Evolutionary conservation across 257 asterid genomes (phyloP), one percentile per base, ranked within the genome.

Genomic region (Forsythia viridissima): DNA sequence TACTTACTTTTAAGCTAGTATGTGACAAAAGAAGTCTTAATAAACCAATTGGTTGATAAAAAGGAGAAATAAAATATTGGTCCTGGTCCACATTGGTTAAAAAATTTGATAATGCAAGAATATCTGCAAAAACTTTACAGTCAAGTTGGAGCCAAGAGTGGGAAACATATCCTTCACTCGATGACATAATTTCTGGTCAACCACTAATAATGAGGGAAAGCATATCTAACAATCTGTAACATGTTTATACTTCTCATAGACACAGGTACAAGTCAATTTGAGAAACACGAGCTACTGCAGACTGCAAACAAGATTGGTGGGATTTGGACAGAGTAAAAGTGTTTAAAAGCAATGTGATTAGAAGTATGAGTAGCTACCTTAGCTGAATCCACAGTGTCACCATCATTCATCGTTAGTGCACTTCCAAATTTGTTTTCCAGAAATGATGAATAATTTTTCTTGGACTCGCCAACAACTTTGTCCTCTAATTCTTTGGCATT

Each of bases 381-480:
- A 72, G 79, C 34, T 30, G 34, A 30, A 30, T 30, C 34, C 34
- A 30, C 73, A 52, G 83, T 73, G 81, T 78, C 75, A 73, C 80
- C 80, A 65, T 72, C 88, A 73, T 79, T 84, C 48, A 80, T 38
- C 43, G 95, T 67, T 74, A 85, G 72, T 48, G 92, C 81, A 85
- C 88, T 86, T 89, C 94, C 38, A 91, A 81, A n/a, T 88, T 85
- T 67, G 96, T 30, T 30, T 30, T 30, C 34, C 34, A 30, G 34
- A 30, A 30, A 89, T 61, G 87, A 75, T 44, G 96, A 80, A 30
- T 80, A 76, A 57, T 76, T 88, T 77, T 75, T 76, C 40, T 82
- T 85, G 70, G 90, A 80, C 72, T 85, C 89, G 40, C 81, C 77
- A 40, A 79, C 87, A 71, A 78, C 44, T 72, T 84, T 84, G 51